Base-by-base conservation (phyloP, 1,284 basidiomycete genomes). In the Fistulina hepatica region DNA sequence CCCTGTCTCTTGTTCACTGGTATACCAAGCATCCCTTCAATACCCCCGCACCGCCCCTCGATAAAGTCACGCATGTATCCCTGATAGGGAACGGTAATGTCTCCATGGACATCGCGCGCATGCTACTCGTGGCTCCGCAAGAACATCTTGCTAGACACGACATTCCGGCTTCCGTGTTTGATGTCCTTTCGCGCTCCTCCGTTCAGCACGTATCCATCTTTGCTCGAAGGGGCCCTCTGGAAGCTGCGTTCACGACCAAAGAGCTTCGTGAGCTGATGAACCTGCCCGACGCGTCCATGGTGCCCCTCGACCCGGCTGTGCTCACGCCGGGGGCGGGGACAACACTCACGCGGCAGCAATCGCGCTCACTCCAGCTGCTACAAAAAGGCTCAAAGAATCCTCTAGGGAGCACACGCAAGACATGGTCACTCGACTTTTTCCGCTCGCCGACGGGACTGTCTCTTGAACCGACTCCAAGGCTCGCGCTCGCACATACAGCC, bases 31-130 rank as follows among this genome's bases (percentile, higher is more conserved):
- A 98, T 57, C 93, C 93, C 1, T 71, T 75, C 10, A 54, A 60
- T 6, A 64, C 73, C 0, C 54, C 67, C 0, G 59, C 75, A 1
- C 80, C 79, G 2, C 63, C 75, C 5, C 68, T 97, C 0, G 65
- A 76, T 22, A 64, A 65, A 21, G 59, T 76, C 0, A 55, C 66
- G 5, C 81, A 91, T 46, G 79, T 95, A 30, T 78, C 86, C 1
- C 64, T 98, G 33, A 82, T 98, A 33, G 94, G 95, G 0, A 90
- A 94, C 44, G 94, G 95, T 11, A 98, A 99, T 52, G 95, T 99
- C 34, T 86, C 93, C 4, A 66, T 99, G 16, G 95, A 99, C 50
- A 71, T 95, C 12, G 91, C 92, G 1, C 74, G 95, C 4, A 90
- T 97, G 56, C 71, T 99, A 1, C 75, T 99, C 35, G n/a, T n/a